A percentile compares a stretch with the other conserved stretches of the same genome.
Evolutionary conservation across 805 yeast genomes (phyloP).

Genomic region (Yamadazyma takamatsuzukensis): DNA sequence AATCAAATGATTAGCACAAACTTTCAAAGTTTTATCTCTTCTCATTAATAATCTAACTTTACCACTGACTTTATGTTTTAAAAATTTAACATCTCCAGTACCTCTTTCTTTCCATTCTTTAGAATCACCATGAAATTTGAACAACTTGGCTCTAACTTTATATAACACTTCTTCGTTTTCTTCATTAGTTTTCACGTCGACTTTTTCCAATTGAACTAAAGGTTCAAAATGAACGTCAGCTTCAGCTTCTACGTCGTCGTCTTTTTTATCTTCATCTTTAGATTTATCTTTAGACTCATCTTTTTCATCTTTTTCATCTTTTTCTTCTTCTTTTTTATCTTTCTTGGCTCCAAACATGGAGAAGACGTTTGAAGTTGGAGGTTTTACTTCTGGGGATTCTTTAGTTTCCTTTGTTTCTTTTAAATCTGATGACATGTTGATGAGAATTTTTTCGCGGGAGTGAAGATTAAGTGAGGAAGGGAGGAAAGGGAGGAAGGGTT

Average conservation of each 20-base stretch:
- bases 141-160: conserved; percentile 92
- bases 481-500: no score
- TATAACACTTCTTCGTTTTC: conserved; percentile 28
- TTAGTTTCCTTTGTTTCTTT: no score
- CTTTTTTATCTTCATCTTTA: conserved; percentile 28
- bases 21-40: conserved; percentile 97
- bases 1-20: conserved; percentile 95
- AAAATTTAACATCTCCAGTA: conserved; percentile 95
- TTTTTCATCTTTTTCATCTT: conserved; percentile 31
- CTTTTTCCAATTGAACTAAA: conserved; percentile 89
- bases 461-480: background rate
- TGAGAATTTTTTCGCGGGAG: background rate
- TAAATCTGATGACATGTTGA: conserved; percentile 28
- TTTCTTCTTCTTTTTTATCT: conserved; percentile 51
- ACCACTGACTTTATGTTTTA: conserved; percentile 77
- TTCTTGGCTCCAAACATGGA: conserved; percentile 94
- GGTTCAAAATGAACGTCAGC: conserved; percentile 96
- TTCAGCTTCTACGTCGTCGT: conserved; percentile 54
- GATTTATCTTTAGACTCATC: conserved; percentile 27
- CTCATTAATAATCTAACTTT: conserved; percentile 95
- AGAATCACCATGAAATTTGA: conserved; percentile 78
- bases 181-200: conserved; percentile 83
- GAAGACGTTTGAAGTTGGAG: conserved; percentile 81
- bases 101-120: conserved; percentile 99
- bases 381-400: conserved; percentile 35